Percentiles rank a stretch among this genome's conserved stretches.
Conservation (phyloP, 108 stramenopile species). For the Epithemia pelagica region DNA sequence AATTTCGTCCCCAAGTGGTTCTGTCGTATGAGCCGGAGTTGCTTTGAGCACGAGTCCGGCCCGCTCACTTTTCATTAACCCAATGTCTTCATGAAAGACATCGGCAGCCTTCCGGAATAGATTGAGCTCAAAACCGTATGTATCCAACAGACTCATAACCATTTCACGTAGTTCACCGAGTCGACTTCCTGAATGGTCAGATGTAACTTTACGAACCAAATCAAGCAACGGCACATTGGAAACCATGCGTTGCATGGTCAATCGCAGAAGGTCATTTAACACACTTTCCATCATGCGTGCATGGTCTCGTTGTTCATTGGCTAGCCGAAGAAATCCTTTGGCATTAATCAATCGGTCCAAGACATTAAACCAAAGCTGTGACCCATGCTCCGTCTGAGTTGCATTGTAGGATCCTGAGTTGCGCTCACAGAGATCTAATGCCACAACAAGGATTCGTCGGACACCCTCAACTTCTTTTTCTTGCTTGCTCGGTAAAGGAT, state of each 20-base stretch:
- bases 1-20: neutral
- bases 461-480: conserved; percentile 56
- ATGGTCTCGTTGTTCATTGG: conserved; percentile 55
- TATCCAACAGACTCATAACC: conserved; percentile 57
- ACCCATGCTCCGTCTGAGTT: conserved; percentile 59
- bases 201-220: conserved; percentile 73
- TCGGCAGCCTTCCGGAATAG: conserved; percentile 53
- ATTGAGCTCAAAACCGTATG: conserved; percentile 61
- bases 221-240: conserved; percentile 67
- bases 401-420: conserved; percentile 52
- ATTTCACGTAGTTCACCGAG: conserved; percentile 83
- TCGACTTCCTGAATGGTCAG: conserved; percentile 66
- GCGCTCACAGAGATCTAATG: conserved; percentile 75
- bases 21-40: conserved; percentile 11
- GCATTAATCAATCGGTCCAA: conserved; percentile 76
- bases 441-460: conserved; percentile 56
- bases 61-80: conserved; percentile 33
- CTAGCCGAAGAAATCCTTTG: conserved; percentile 60
- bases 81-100: conserved; percentile 55
- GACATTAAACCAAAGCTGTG: conserved; percentile 79
- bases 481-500: conserved; percentile 16
- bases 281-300: conserved; percentile 47
- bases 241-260: conserved; percentile 80
- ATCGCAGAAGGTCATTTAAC: conserved; percentile 56
- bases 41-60: conserved; percentile 30